Evolutionary conservation across 768 basidiomycete species (phyloP).

Genomic region (Suillus weaverae): DNA sequence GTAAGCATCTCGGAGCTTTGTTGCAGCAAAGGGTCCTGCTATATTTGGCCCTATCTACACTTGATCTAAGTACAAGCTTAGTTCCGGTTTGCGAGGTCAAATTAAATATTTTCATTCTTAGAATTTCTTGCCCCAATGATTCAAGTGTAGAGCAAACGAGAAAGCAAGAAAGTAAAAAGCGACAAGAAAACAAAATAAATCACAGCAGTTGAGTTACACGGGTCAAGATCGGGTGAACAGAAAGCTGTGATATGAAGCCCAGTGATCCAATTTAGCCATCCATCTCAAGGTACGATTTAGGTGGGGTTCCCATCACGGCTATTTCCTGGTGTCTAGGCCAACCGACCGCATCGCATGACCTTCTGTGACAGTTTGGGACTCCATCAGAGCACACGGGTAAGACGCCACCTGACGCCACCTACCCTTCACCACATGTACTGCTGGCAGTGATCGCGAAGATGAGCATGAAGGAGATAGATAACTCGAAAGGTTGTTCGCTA

Average conservation of each 20-base stretch:
- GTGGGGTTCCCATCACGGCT: slow-evolving; percentile 1
- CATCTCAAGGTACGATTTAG: not conserved
- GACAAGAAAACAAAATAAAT: not conserved
- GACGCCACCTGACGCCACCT: not conserved
- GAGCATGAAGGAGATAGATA: not conserved
- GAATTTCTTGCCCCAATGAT: not conserved
- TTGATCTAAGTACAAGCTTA: not conserved
- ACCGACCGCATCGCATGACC: not conserved
- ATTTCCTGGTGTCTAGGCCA: not conserved
- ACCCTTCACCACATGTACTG: not conserved
- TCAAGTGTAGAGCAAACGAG: not conserved
- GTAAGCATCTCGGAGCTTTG: not conserved
- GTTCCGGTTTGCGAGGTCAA: not conserved
- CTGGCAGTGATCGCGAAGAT: not conserved
- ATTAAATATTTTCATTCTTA: not conserved
- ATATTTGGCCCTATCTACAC: not conserved
- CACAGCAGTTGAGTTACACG: not conserved
- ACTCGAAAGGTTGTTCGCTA: not conserved
- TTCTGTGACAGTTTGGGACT: not conserved
- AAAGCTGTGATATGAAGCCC: not conserved
- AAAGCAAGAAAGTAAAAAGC: not conserved
- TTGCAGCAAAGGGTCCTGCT: not conserved
- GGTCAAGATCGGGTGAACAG: not conserved
- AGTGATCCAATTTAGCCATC: not conserved
- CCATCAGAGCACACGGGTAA: not conserved